Base-by-base conservation (phyloP, 2,329 filamentous ascomycete genomes). In the Coniochaeta sp. region DNA sequence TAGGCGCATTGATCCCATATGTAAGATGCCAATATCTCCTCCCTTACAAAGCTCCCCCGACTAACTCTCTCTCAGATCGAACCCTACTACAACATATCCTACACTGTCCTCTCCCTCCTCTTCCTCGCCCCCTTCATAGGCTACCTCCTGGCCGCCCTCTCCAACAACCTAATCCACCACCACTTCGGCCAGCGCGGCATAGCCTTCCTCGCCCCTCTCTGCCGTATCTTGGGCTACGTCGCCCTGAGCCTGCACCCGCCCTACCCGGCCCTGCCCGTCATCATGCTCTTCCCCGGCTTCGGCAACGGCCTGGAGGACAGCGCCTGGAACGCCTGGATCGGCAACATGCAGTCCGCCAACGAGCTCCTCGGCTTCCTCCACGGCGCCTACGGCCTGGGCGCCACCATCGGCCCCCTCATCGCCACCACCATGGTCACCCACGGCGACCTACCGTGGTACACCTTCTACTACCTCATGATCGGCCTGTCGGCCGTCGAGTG, bases 391-490 rank as follows among this genome's bases (percentile, higher is more conserved):
- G 88, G 87, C 0, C 65, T 85, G 0, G 89, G 89, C 0, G 89
- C 86, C 0, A 84, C 88, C 0, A 73, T 91, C 0, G 80, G 83
- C n/a, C 89, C 89, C 0, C 70, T 91, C 3, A 81, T 91, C 57
- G 88, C 89, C 0, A 91, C 89, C 0, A 81, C 81, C 0, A 83
- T 93, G 79, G 84, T 91, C 40, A 85, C 85, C 0, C 84, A 84
- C 66, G 84, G 76, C 0, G 66, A 76, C 6, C 64, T 87, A 58
- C 77, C 77, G 0, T 93, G 89, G 89, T 90, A 87, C 66, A 76
- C 77, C 1, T 92, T 89, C 69, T 93, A 91, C 72, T 91, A 90
- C 68, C 74, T 91, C 50, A 89, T 91, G 86, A 79, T 87, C 60
- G 81, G 73, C 5, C 75, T 80, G 56, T 79, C 85, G 0, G 73